A percentile compares a stretch with the other conserved stretches of the same genome.
Conservation (phyloP, 495 filamentous ascomycete species). For the Podospora pseudoanserina region DNA sequence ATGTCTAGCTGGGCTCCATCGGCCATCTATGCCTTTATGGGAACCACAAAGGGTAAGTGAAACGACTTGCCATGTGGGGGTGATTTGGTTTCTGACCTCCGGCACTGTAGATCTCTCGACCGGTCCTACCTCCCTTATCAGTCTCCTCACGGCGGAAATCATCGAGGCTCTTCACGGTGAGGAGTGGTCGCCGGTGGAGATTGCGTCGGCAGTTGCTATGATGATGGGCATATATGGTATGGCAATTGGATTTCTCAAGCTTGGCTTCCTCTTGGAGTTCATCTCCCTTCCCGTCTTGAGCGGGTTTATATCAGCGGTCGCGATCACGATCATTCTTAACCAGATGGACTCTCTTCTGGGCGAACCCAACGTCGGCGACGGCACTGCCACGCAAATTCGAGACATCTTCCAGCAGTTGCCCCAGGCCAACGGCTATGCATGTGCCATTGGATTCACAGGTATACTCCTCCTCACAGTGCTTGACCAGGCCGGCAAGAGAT, state of each 20-base stretch:
- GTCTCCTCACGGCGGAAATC: conserved; percentile 48
- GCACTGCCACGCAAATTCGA: conserved; percentile 41
- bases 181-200: conserved; percentile 37
- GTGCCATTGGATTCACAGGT: conserved; percentile 45
- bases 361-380: conserved; percentile 37
- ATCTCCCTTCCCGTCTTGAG: conserved; percentile 49
- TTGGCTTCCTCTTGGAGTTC: conserved; percentile 52
- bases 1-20: conserved; percentile 53
- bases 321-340: conserved; percentile 47
- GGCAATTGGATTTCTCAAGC: conserved; percentile 46
- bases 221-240: conserved; percentile 51
- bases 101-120: conserved; percentile 41
- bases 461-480: conserved; percentile 43
- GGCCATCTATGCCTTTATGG: conserved; percentile 51
- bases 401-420: conserved; percentile 43
- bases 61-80: background rate
- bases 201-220: conserved; percentile 49
- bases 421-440: conserved; percentile 41
- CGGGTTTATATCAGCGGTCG: conserved; percentile 50
- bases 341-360: conserved; percentile 47
- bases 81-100: background rate
- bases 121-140: conserved; percentile 51
- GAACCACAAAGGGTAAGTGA: conserved; percentile 49
- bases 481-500: conserved; percentile 44
- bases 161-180: conserved; percentile 38